Conservation (phyloP, 2,329 filamentous ascomycete genomes). For the Samsoniella hepiali region DNA sequence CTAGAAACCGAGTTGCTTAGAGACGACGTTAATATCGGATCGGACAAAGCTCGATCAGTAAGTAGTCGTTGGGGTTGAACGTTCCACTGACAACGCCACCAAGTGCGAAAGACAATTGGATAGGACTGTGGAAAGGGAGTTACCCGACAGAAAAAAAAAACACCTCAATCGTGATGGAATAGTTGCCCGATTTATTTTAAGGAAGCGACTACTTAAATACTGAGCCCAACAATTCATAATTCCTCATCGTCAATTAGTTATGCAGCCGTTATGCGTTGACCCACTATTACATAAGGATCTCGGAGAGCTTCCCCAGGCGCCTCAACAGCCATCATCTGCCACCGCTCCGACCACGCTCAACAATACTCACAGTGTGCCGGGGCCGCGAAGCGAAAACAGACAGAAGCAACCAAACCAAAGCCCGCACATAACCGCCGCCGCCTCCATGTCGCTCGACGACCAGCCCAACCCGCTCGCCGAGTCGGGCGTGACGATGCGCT, state of each 20-base stretch:
- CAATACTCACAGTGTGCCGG: neutral
- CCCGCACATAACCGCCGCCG: neutral
- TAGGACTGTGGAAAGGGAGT: neutral
- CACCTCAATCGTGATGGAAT: too few species aligned
- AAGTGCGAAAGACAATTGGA: neutral
- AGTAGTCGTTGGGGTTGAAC: too few species aligned
- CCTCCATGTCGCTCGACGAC: constrained; percentile 25
- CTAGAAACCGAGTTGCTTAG: too few species aligned
- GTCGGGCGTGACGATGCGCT: constrained; percentile 73
- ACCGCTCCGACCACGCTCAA: constrained; percentile 2
- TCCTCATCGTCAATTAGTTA: neutral
- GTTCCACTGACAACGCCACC: neutral
- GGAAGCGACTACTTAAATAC: neutral
- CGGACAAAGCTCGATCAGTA: neutral
- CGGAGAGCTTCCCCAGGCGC: constrained; percentile 6
- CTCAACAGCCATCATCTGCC: constrained; percentile 7
- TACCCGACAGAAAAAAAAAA: too few species aligned
- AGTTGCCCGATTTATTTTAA: too few species aligned
- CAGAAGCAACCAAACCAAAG: neutral
- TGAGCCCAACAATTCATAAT: neutral
- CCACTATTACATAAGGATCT: constrained; percentile 13
- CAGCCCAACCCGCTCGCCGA: constrained; percentile 57
- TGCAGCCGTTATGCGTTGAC: neutral
- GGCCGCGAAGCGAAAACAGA: neutral
- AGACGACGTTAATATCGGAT: neutral